Evolutionary conservation across 1,139 yeast genomes (phyloP).

Genomic region (Debaryomyces singareniensis): DNA sequence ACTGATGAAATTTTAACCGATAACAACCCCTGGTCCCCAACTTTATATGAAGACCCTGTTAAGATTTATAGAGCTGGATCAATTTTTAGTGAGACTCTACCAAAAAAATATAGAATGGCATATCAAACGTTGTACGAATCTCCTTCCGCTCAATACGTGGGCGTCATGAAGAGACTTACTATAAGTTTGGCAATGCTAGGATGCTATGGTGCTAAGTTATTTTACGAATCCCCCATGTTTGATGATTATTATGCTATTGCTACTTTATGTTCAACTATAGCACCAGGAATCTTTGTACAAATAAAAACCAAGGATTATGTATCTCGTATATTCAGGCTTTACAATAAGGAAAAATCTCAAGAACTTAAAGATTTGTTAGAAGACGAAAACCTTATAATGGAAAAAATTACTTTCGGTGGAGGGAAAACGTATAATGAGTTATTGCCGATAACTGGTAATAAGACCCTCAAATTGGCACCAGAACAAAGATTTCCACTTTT

Average conservation of each 20-base stretch:
- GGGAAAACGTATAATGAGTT: conserved; percentile 59
- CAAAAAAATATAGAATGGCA: conserved; percentile 42
- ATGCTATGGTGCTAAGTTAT: conserved; percentile 47
- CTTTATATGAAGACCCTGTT: conserved; percentile 33
- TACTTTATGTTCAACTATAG: conserved; percentile 29
- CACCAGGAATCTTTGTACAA: conserved; percentile 48
- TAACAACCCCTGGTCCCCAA: conserved; percentile 47
- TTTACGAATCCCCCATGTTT: conserved; percentile 50
- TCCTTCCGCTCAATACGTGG: conserved; percentile 50
- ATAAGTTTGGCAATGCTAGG: conserved; percentile 53
- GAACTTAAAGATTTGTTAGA: conserved; percentile 53
- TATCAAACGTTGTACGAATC: conserved; percentile 51
- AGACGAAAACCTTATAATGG: conserved; percentile 64
- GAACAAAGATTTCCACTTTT: conserved; percentile 20
- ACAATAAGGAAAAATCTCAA: conserved; percentile 58
- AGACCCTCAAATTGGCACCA: conserved; percentile 32
- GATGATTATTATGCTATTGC: conserved; percentile 48
- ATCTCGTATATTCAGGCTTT: conserved; percentile 63
- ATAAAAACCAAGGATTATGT: conserved; percentile 64
- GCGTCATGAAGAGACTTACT: conserved; percentile 48
- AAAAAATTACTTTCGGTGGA: conserved; percentile 63
- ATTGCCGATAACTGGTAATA: conserved; percentile 41
- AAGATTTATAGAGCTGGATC: conserved; percentile 20
- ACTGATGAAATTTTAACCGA: conserved; percentile 37
- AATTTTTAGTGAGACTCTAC: conserved; percentile 23